Base-by-base conservation (phyloP, 139 green algal species). In the Volvox reticuliferus region DNA sequence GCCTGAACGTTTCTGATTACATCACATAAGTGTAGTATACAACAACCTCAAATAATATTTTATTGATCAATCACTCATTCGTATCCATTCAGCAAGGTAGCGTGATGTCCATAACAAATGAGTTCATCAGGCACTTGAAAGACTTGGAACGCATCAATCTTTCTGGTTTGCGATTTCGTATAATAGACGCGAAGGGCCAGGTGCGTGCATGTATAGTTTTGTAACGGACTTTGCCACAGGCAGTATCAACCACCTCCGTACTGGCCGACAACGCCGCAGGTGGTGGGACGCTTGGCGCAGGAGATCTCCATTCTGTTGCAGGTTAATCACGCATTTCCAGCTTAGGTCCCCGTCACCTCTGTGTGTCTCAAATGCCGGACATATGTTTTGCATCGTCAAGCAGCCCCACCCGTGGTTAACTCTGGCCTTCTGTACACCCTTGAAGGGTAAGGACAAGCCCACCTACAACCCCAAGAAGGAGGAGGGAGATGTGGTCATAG, bases 381-480 rank as follows among this genome's bases (percentile, higher is more conserved):
- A 22, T 44, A 19, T 32, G 28, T 36, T 33, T 32, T 44, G 26
- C 17, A n/a, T 80, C 3, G 14, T 32, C 73, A 19, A 37, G 14
- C 73, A 55, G n/a, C 73, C 73, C 18, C 73, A 19, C 26, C 76
- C 12, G 6, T 61, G 33, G 12, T 62, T 20, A 13, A 33, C 12
- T 30, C 78, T 33, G 24, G 50, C 5, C 28, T 21, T 55, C 16
- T 35, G 19, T 55, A n/a, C 3, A 0, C 14, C 14, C 82, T 22
- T 35, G 32, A 94, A 98, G 94, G 97, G 97, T 50, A 99, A 99
- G 79, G 97, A 99, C 94, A 99, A 98, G 94, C 97, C 97, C 6
- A 97, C 92, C 0, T 99, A 94, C 88, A 83, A 86, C 13, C 96
- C 97, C 14, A 88, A 95, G 30, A 91, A 90, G 55, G 97, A 99